These are phyloP conservation scores for Lyophyllum atratum DNA, from an alignment of 768 basidiomycete species.

Conservation along the genomic window DNA sequence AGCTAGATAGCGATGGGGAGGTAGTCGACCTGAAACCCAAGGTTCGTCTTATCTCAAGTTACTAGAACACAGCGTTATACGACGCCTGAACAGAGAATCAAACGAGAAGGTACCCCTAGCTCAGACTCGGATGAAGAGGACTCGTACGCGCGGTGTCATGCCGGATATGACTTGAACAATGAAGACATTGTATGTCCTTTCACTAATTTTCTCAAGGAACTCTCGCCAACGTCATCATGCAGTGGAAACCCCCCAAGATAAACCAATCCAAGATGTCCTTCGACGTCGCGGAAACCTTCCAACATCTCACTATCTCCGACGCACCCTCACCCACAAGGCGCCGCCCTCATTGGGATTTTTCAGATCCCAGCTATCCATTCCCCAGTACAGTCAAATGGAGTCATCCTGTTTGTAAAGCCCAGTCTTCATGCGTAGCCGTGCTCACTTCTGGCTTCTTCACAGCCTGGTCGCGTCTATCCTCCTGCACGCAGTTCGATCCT, in stretches of 20 bases:
- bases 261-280: slow-evolving; percentile 15
- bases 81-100: not conserved
- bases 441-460: not conserved
- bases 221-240: not conserved
- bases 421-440: not conserved
- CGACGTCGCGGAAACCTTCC: slow-evolving; percentile 4
- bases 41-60: not conserved
- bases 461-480: not conserved
- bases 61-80: too few species aligned
- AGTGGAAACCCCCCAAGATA: slow-evolving; percentile 20
- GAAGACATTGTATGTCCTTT: slow-evolving; percentile 20
- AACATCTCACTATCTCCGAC: slow-evolving; percentile 11
- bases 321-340: slow-evolving; percentile 8
- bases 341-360: slow-evolving; percentile 10
- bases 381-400: slow-evolving; percentile 15
- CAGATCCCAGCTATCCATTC: not conserved
- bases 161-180: slow-evolving; percentile 28
- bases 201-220: not conserved
- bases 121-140: slow-evolving; percentile 19
- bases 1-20: slow-evolving; percentile 19
- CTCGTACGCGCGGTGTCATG: slow-evolving; percentile 11
- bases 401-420: slow-evolving; percentile 1
- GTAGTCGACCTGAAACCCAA: slow-evolving; percentile 11
- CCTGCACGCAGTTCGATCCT: slow-evolving; percentile 1
- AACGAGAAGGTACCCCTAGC: slow-evolving; percentile 1